A percentile compares a stretch with the other conserved stretches of the same genome.
phyloP scores from a whole-genome alignment of 2,329 filamentous ascomycete species.

The Colletotrichum destructivum region DNA sequence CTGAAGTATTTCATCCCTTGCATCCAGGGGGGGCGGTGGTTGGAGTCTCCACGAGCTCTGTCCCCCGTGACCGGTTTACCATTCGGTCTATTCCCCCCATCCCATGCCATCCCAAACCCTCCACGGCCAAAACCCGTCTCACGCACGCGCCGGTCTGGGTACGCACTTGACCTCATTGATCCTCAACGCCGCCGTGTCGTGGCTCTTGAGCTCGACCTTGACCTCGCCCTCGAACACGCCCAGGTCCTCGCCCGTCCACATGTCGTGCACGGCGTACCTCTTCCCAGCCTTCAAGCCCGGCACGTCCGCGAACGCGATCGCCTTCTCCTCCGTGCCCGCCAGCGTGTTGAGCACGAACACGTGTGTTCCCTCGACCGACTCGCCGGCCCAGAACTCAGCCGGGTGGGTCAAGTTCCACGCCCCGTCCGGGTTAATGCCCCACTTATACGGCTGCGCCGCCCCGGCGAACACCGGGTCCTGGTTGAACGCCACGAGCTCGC shows the following conservation, averaged over 20 bases:
- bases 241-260: conserved; percentile 61
- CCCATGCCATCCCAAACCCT: neutral
- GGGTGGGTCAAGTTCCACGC: conserved; percentile 64
- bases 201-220: conserved; percentile 49
- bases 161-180: conserved; percentile 43
- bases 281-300: conserved; percentile 53
- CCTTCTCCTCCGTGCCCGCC: conserved; percentile 51
- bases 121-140: neutral
- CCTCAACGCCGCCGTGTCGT: conserved; percentile 54
- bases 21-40: neutral
- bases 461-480: conserved; percentile 61
- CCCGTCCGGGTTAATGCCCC: conserved; percentile 65
- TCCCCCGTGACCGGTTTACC: neutral
- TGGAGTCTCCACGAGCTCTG: neutral
- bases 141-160: conserved; percentile 21
- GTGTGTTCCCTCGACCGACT: conserved; percentile 58
- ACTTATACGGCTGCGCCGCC: conserved; percentile 62
- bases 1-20: conserved; percentile 7
- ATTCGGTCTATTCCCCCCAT: neutral
- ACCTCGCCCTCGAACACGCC: conserved; percentile 52
- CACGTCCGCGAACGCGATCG: conserved; percentile 59
- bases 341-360: conserved; percentile 64
- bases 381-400: conserved; percentile 65
- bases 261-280: conserved; percentile 59
- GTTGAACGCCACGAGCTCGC: conserved; percentile 57